Evolutionary conservation across 2,329 filamentous ascomycete species (phyloP), one percentile per base, ranked within the genome.

Genomic region (Neodidymelliopsis sp.): DNA sequence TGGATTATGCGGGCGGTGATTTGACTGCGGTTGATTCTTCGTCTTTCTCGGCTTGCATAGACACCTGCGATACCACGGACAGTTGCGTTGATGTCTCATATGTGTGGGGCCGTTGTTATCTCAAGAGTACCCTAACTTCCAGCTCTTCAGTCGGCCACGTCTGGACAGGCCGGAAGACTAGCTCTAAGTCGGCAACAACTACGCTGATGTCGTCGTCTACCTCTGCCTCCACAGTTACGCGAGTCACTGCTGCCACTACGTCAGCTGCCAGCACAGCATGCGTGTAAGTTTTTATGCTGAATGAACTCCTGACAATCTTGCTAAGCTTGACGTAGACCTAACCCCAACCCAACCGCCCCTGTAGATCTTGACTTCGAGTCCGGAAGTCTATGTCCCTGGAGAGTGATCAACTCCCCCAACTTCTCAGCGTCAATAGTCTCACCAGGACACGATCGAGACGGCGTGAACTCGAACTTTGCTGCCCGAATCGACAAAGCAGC

Each of bases 61-160:
- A 38, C 12, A 12, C 33, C 6, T 46, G 42, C 27, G 34, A 33
- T 13, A n/a, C 12, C 6, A 33, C 24, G 3, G 11, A 20, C 12
- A 27, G 28, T 4, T 46, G 42, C 15, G 19, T 46, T 5, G 34
- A 31, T 18, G 42, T 46, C 10, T 38, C 34, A 2, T 46, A 18
- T 10, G 42, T 38, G 2, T 46, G 22, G 25, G 42, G 42, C 3
- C 10, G n/a, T n/a, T 46, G 42, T 20, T 38, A 46, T 11, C 8
- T 46, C 10, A 46, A 46, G 42, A 38, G 13, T 20, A 3, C 20
- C 3, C 13, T 20, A 4, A 38, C 9, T 7, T 20, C 25, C 2
- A 27, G 25, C 18, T 18, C 11, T 3, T 7, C 34, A 4, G 25
- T n/a, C 11, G 27, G 42, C n/a, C 27, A 46, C 23, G 42, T 38